Percentiles rank a stretch among this genome's conserved stretches.
Evolutionary conservation across 345 rosid species (phyloP).

Genomic region (Corchorus olitorius): DNA sequence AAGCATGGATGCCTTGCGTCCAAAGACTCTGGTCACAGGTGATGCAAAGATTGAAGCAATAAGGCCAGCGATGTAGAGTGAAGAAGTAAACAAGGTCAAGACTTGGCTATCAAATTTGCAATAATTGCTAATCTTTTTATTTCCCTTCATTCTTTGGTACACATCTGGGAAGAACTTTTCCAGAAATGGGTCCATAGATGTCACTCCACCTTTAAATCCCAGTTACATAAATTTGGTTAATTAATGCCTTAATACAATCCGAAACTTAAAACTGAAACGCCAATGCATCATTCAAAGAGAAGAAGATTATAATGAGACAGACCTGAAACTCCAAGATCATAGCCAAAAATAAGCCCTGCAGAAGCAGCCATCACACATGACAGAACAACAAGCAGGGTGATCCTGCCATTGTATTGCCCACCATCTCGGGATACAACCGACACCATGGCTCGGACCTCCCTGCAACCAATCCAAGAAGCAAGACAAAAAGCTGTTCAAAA

Average conservation of each 20-base stretch:
- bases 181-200: constrained; percentile 72
- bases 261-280: too few relatives aligned
- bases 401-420: constrained; percentile 47
- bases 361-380: constrained; percentile 78
- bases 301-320: background rate
- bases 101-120: constrained; percentile 74
- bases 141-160: constrained; percentile 47
- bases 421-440: too few relatives aligned
- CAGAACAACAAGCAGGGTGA: constrained; percentile 60
- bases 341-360: constrained; percentile 83
- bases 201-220: constrained; percentile 60
- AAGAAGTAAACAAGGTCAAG: constrained; percentile 76
- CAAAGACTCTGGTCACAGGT: constrained; percentile 48
- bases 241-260: too few relatives aligned
- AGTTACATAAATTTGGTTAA: background rate
- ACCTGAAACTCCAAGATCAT: constrained; percentile 85
- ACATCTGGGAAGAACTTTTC: constrained; percentile 60
- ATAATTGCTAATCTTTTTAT: constrained; percentile 54
- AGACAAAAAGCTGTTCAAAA: too few relatives aligned
- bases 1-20: constrained; percentile 65
- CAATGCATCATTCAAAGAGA: too few relatives aligned
- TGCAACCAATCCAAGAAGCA: too few relatives aligned
- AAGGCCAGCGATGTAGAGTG: constrained; percentile 75
- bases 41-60: constrained; percentile 65
- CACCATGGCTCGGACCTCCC: too few relatives aligned